Percentiles rank a stretch among this genome's conserved stretches.
phyloP scores from a whole-genome alignment of 1,139 yeast species.

The Magnusiomyces paraingens region DNA sequence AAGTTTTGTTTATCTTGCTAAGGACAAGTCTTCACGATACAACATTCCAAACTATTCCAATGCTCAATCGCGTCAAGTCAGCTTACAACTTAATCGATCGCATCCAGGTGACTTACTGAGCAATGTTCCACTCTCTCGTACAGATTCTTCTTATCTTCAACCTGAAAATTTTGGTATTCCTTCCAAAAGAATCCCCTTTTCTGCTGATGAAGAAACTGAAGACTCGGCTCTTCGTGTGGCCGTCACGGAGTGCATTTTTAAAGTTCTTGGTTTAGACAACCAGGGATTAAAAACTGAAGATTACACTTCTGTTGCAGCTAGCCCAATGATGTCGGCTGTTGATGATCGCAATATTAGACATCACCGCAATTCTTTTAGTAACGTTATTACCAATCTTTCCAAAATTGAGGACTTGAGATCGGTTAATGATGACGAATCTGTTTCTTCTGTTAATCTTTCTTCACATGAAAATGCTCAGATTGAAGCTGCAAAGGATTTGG shows the following conservation, averaged over 20 bases:
- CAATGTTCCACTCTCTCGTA: slow-evolving; percentile 69
- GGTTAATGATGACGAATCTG: slow-evolving; percentile 7
- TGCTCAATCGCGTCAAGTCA: slow-evolving; percentile 54
- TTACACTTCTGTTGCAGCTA: background rate
- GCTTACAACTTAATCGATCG: slow-evolving; percentile 51
- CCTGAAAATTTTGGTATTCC: slow-evolving; percentile 6
- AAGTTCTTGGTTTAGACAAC: slow-evolving; percentile 60
- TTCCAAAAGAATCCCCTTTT: slow-evolving; percentile 31
- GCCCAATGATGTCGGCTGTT: slow-evolving; percentile 11
- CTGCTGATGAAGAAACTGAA: slow-evolving; percentile 70
- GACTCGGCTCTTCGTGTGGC: slow-evolving; percentile 66
- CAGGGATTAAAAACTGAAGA: slow-evolving; percentile 17
- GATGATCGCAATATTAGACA: slow-evolving; percentile 8
- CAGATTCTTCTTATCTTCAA: slow-evolving; percentile 24
- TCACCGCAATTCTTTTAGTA: slow-evolving; percentile 12
- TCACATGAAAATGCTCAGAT: slow-evolving; percentile 45
- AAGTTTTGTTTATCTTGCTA: slow-evolving; percentile 8
- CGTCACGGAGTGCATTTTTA: slow-evolving; percentile 68
- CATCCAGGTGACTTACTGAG: slow-evolving; percentile 85
- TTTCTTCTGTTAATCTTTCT: too few species aligned
- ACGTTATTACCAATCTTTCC: slow-evolving; percentile 11
- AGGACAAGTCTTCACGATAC: background rate
- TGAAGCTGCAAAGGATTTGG: slow-evolving; percentile 59
- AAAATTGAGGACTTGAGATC: slow-evolving; percentile 7
- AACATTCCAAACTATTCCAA: slow-evolving; percentile 6